Percentiles rank a stretch among this genome's conserved stretches.
phyloP scores from a whole-genome alignment of 257 asterid species.

The Handroanthus guayacan region DNA sequence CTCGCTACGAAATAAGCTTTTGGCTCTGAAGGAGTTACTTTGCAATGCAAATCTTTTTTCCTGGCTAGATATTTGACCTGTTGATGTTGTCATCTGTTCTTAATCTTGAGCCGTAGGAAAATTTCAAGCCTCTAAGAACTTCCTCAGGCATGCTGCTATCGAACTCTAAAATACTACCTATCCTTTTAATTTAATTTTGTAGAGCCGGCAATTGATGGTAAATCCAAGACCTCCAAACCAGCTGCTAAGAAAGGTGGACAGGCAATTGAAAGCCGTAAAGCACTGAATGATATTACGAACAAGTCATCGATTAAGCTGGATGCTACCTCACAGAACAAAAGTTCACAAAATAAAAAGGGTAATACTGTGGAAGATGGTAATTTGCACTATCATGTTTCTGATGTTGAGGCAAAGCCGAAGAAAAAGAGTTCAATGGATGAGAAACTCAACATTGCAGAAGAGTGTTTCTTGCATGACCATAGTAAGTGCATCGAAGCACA shows the following conservation, averaged over 20 bases:
- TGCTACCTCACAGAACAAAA: slow-evolving; percentile 50
- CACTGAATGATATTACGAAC: slow-evolving; percentile 78
- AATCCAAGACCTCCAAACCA: slow-evolving; percentile 50
- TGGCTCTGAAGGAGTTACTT: background rate
- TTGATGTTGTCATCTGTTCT: background rate
- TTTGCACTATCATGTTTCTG: slow-evolving; percentile 39
- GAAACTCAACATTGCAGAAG: slow-evolving; percentile 54
- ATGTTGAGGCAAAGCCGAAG: slow-evolving; percentile 44
- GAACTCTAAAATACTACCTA: background rate
- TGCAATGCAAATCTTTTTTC: slow-evolving; percentile 2
- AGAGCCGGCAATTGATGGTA: slow-evolving; percentile 53
- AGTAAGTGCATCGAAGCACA: slow-evolving; percentile 70
- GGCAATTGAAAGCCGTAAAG: slow-evolving; percentile 61
- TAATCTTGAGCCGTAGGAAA: background rate
- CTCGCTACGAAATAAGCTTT: slow-evolving; percentile 15
- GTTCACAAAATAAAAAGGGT: slow-evolving; percentile 43
- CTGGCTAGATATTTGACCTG: slow-evolving; percentile 10
- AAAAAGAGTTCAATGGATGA: slow-evolving; percentile 32
- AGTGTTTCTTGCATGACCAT: slow-evolving; percentile 73
- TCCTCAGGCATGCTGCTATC: background rate
- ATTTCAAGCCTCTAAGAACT: slow-evolving; percentile 1
- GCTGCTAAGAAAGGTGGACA: slow-evolving; percentile 53
- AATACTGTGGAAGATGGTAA: slow-evolving; percentile 45
- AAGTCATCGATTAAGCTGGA: slow-evolving; percentile 50
- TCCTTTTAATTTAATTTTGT: slow-evolving; percentile 30